phyloP scores from a whole-genome alignment of 164 flowering plant genomes.

The Piper betle region DNA sequence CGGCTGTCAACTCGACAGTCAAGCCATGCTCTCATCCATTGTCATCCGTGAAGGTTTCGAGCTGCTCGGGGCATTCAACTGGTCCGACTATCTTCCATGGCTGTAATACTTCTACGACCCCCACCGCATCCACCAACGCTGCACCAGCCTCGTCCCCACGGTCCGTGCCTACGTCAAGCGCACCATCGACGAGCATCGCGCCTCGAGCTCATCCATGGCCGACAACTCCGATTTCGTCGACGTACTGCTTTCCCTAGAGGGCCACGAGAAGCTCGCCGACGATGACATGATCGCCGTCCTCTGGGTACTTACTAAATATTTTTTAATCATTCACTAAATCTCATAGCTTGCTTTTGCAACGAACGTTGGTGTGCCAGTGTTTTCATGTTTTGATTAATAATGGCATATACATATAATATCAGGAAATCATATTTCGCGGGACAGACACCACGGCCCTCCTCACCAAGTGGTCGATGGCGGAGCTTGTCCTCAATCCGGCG shows the following conservation, averaged over 20 bases:
- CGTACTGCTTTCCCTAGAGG: slow-evolving; percentile 40
- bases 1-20: slow-evolving; percentile 27
- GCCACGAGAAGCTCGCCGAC: slow-evolving; percentile 40
- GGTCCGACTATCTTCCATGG: slow-evolving; percentile 64
- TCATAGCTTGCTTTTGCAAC: no score
- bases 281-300: slow-evolving; percentile 53
- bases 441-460: slow-evolving; percentile 42
- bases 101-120: slow-evolving; percentile 43
- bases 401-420: not conserved
- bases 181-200: slow-evolving; percentile 29
- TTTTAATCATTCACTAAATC: not conserved
- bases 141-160: slow-evolving; percentile 39
- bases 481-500: slow-evolving; percentile 27
- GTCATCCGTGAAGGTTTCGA: slow-evolving; percentile 62
- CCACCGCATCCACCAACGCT: slow-evolving; percentile 20
- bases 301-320: slow-evolving; percentile 25
- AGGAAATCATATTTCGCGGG: slow-evolving; percentile 56
- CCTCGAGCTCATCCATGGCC: not conserved
- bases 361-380: no score
- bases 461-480: slow-evolving; percentile 46
- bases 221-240: slow-evolving; percentile 40
- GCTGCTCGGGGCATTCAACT: slow-evolving; percentile 65
- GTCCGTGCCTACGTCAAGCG: slow-evolving; percentile 31
- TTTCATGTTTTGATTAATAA: not conserved
- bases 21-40: slow-evolving; percentile 27